Base-by-base conservation (phyloP, 768 basidiomycete genomes). In the Cystobasidium ongulense region DNA sequence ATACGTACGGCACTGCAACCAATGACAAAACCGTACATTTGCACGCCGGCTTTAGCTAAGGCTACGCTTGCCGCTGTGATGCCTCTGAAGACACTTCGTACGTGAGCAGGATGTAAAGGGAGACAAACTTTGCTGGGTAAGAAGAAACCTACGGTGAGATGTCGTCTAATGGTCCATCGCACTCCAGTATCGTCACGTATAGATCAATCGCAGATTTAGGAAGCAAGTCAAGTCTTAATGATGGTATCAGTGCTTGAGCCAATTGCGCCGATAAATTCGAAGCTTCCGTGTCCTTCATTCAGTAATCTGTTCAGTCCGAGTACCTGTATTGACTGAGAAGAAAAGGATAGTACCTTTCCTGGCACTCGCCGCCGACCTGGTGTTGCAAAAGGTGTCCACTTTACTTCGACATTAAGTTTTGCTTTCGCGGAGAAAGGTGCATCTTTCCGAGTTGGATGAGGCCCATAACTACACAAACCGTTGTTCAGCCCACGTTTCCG, bases 151-250 rank as follows among this genome's bases (percentile, higher is more conserved):
- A 59, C 63, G 38, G n/a, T 29, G 61, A 65, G 17, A 64, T 39
- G 36, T 71, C 61, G 39, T 66, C 1, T 21, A 50, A 27, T 4
- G 66, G 46, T 0, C 25, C 41, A n/a, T 68, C 77, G 46, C 63
- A 76, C 67, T 73, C 66, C 50, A 75, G 53, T 36, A 99, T 84
- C 1, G 88, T 89, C 64, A 99, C 83, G 81, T 90, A 95, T 54
- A 98, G 84, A 82, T 99, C 96, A 77, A 98, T 87, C 10, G 89
- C 88, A 0, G 92, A 90, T 80, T 99, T 99, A 18, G 96, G 95
- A n/a, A 96, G 84, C 0, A 90, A 84, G 78, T 95, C 92, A 50
- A 97, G 85, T 50, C 92, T 87, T 13, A 98, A 86, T 7, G 93
- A 87, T 0, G 96, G 88, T 0, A 87, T 82, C 21, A 99, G 84